phyloP scores from a whole-genome alignment of 2,329 filamentous ascomycete species.

The Neopestalotiopsis sp. region DNA sequence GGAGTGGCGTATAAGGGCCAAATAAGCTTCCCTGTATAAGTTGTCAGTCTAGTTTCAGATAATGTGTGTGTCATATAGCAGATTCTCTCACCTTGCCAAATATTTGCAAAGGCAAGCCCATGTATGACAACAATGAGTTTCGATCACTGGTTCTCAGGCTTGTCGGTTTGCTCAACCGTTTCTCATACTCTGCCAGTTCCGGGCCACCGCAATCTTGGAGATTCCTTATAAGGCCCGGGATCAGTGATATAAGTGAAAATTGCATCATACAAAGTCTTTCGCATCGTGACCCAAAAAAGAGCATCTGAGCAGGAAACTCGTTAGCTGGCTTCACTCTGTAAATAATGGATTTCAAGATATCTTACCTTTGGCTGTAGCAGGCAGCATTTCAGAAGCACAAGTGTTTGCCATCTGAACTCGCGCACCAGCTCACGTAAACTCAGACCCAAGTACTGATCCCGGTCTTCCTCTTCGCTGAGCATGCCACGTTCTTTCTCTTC shows the following conservation, averaged over 20 bases:
- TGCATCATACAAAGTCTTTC: constrained; percentile 98
- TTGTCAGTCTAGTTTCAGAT: background rate
- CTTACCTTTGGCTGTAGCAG: constrained; percentile 90
- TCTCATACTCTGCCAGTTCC: constrained; percentile 84
- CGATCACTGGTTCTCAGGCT: constrained; percentile 91
- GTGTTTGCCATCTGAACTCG: constrained; percentile 92
- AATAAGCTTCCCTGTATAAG: constrained; percentile 79
- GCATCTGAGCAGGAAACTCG: constrained; percentile 68
- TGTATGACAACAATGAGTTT: constrained; percentile 86
- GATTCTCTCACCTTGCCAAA: constrained; percentile 77
- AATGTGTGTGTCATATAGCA: background rate
- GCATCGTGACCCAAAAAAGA: constrained; percentile 97
- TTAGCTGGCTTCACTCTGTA: background rate
- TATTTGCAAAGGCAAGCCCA: constrained; percentile 92
- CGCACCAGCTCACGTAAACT: constrained; percentile 90
- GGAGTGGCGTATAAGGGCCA: constrained; percentile 93
- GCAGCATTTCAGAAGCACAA: constrained; percentile 92
- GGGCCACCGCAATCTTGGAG: constrained; percentile 96
- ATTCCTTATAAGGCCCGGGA: constrained; percentile 88
- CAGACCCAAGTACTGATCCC: constrained; percentile 86
- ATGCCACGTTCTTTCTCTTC: constrained; percentile 65
- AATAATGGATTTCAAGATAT: background rate
- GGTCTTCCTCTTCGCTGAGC: constrained; percentile 70
- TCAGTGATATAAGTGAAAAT: constrained; percentile 93
- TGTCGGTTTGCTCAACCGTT: constrained; percentile 75